phyloP scores from a whole-genome alignment of 2,329 filamentous ascomycete genomes.

The Didymella sp. region DNA sequence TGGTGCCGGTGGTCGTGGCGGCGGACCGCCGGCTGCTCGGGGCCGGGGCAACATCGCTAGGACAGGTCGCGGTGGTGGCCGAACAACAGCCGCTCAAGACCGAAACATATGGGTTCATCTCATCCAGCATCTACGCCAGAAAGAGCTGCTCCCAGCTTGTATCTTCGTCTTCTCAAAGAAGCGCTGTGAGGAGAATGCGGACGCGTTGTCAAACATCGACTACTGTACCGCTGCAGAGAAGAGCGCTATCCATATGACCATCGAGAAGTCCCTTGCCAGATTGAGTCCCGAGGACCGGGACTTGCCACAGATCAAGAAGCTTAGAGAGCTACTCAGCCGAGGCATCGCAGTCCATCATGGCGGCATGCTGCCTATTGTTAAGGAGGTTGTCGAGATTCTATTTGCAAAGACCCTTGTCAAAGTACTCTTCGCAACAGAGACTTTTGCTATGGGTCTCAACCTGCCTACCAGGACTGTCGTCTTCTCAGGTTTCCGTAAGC shows the following conservation, averaged over 20 bases:
- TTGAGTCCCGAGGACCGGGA: slow-evolving; percentile 87
- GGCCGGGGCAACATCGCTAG: slow-evolving; percentile 87
- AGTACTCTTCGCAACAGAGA: slow-evolving; percentile 96
- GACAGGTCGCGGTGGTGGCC: slow-evolving; percentile 81
- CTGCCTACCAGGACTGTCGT: slow-evolving; percentile 94
- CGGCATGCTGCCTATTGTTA: slow-evolving; percentile 92
- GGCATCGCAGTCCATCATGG: slow-evolving; percentile 97
- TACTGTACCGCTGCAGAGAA: slow-evolving; percentile 94
- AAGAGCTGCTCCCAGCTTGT: slow-evolving; percentile 85
- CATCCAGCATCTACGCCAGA: slow-evolving; percentile 87
- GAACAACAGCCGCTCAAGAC: slow-evolving; percentile 90
- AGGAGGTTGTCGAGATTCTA: slow-evolving; percentile 95
- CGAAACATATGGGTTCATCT: slow-evolving; percentile 97
- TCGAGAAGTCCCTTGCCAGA: slow-evolving; percentile 91
- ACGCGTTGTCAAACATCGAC: slow-evolving; percentile 92
- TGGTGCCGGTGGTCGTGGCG: slow-evolving; percentile 61
- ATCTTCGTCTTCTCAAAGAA: slow-evolving; percentile 99
- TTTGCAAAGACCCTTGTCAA: slow-evolving; percentile 96
- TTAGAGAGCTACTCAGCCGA: slow-evolving; percentile 82
- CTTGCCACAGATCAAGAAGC: slow-evolving; percentile 88
- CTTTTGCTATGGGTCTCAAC: slow-evolving; percentile 98
- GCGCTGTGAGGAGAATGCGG: slow-evolving; percentile 94
- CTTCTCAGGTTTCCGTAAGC: slow-evolving; percentile 96
- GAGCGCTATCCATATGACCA: slow-evolving; percentile 96
- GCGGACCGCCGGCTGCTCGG: slow-evolving; percentile 62